A percentile compares a stretch with the other conserved stretches of the same genome.
Evolutionary conservation across 176 grass and related monocot genomes (phyloP).

Genomic region (Chrysopogon serrulatus): DNA sequence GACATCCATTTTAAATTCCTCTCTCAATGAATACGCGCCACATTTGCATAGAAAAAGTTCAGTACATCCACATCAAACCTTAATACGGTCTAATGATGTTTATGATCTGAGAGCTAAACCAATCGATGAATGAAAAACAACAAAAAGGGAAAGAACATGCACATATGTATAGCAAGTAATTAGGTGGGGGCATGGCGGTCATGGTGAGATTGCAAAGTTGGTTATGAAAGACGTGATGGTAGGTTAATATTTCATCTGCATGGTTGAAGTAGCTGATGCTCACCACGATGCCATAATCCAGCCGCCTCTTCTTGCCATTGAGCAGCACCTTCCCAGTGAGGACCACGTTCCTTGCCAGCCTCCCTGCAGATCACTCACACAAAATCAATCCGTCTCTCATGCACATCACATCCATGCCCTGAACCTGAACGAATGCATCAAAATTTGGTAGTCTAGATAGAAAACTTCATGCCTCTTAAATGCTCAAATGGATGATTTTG

Average conservation of each 20-base stretch:
- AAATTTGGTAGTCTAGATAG: background rate
- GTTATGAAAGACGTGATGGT: background rate
- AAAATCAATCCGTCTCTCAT: background rate
- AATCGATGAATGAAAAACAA: background rate
- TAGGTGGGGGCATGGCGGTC: background rate
- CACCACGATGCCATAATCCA: conserved; percentile 88
- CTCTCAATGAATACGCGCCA: background rate
- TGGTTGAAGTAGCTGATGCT: conserved; percentile 2
- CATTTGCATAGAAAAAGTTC: background rate
- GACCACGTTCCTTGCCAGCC: conserved; percentile 86
- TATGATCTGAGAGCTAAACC: background rate
- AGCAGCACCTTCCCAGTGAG: conserved; percentile 82
- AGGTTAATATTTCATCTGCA: background rate
- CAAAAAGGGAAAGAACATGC: background rate
- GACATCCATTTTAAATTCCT: background rate
- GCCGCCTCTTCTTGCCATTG: conserved; percentile 89
- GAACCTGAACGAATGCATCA: background rate
- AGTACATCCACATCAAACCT: background rate
- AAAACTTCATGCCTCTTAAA: background rate
- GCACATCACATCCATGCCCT: background rate
- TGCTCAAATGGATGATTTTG: background rate
- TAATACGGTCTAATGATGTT: background rate
- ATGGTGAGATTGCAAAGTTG: background rate
- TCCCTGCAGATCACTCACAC: conserved; percentile 41
- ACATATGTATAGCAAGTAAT: background rate